Conservation (phyloP, 176 grass and related monocot species). For the Eremochloa ophiuroides region DNA sequence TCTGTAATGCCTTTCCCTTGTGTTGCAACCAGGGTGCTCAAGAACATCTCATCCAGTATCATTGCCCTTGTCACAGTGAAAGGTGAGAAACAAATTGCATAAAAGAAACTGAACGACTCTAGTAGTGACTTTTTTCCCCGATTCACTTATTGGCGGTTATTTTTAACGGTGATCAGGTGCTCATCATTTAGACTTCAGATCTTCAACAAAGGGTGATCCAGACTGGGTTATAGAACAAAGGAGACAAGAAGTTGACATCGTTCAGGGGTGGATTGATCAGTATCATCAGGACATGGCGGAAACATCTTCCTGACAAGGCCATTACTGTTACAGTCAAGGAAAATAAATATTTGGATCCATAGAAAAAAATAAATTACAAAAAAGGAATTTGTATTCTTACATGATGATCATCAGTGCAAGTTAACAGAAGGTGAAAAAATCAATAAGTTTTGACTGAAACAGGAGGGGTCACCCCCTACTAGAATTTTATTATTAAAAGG, state of each 20-base stretch:
- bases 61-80: conserved; percentile 78
- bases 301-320: too few species aligned
- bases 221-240: conserved; percentile 75
- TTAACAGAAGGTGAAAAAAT: conserved; percentile 4
- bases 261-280: conserved; percentile 66
- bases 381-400: not conserved
- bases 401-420: conserved; percentile 3
- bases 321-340: not conserved
- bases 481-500: too few species aligned
- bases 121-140: not conserved
- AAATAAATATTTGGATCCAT: conserved; percentile 15
- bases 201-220: conserved; percentile 70
- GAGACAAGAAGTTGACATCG: conserved; percentile 63
- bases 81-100: conserved; percentile 41
- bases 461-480: too few species aligned
- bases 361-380: not conserved
- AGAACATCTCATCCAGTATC: conserved; percentile 88
- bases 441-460: too few species aligned
- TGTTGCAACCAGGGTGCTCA: conserved; percentile 68
- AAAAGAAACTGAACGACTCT: not conserved
- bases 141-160: not conserved
- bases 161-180: conserved; percentile 49
- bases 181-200: conserved; percentile 77
- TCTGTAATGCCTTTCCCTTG: not conserved
- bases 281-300: too few species aligned